phyloP scores from a whole-genome alignment of 441 rosid species.

The Pelargonium cotyledonis region DNA sequence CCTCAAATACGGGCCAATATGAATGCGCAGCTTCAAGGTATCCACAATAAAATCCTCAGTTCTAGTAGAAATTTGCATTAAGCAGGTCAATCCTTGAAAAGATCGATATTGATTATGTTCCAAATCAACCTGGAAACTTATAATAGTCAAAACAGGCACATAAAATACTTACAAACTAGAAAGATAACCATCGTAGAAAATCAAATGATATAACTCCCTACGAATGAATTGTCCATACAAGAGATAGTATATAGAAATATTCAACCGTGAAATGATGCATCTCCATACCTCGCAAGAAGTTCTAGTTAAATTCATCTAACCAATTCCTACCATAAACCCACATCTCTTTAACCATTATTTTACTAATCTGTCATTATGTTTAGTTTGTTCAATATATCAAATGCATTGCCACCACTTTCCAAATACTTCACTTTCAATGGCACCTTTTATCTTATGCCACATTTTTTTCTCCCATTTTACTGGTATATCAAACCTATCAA shows the following conservation, averaged over 20 bases:
- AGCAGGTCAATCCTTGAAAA: constrained; percentile 91
- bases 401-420: neutral
- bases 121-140: constrained; percentile 68
- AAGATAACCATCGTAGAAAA: neutral
- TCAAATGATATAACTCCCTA: neutral
- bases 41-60: constrained; percentile 81
- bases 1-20: constrained; percentile 77
- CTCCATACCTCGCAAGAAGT: neutral
- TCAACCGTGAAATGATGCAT: neutral
- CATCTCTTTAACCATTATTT: neutral
- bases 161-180: neutral
- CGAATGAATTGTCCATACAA: neutral
- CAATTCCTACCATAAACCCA: neutral
- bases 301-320: neutral
- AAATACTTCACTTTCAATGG: neutral
- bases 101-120: constrained; percentile 96
- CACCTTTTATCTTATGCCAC: neutral
- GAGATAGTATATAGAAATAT: neutral
- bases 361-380: neutral
- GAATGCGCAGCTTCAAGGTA: constrained; percentile 73
- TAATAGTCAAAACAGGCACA: neutral
- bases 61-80: constrained; percentile 95
- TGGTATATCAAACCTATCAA: neutral
- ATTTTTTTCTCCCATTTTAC: neutral
- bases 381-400: neutral